phyloP scores from a whole-genome alignment of 2,329 filamentous ascomycete species.

The Cladosporium sp. region DNA sequence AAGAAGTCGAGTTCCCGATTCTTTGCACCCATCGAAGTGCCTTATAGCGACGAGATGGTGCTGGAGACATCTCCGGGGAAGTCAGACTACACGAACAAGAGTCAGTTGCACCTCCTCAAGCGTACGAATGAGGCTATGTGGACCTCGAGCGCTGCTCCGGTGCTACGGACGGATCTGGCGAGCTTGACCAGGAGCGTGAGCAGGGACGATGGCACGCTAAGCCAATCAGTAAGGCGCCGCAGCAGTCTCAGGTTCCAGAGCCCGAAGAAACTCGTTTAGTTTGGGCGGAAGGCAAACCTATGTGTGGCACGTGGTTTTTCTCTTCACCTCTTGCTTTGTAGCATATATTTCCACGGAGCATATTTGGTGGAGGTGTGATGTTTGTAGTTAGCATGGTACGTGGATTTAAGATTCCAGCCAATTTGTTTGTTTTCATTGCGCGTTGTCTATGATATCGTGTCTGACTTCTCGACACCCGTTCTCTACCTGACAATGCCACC shows the following conservation, averaged over 20 bases:
- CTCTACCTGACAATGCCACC: slow-evolving; percentile 77
- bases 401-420: background rate
- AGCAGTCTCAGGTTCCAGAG: slow-evolving; percentile 5
- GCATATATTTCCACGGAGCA: background rate
- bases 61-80: slow-evolving; percentile 30
- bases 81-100: slow-evolving; percentile 24
- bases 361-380: background rate
- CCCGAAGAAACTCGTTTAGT: background rate
- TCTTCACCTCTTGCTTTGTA: background rate
- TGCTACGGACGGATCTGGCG: slow-evolving; percentile 27
- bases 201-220: slow-evolving; percentile 32
- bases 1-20: slow-evolving; percentile 13
- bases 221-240: slow-evolving; percentile 31
- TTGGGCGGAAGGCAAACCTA: background rate
- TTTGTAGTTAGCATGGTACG: background rate
- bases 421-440: slow-evolving; percentile 8
- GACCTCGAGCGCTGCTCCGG: slow-evolving; percentile 24
- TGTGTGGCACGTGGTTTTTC: background rate
- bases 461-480: background rate
- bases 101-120: slow-evolving; percentile 25
- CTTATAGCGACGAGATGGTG: slow-evolving; percentile 28
- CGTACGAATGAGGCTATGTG: slow-evolving; percentile 22
- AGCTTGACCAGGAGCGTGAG: slow-evolving; percentile 33
- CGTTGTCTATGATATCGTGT: slow-evolving; percentile 18
- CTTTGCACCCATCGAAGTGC: slow-evolving; percentile 25